Base-by-base conservation (phyloP, 345 rosid species). In the Melaleuca quinquenervia region DNA sequence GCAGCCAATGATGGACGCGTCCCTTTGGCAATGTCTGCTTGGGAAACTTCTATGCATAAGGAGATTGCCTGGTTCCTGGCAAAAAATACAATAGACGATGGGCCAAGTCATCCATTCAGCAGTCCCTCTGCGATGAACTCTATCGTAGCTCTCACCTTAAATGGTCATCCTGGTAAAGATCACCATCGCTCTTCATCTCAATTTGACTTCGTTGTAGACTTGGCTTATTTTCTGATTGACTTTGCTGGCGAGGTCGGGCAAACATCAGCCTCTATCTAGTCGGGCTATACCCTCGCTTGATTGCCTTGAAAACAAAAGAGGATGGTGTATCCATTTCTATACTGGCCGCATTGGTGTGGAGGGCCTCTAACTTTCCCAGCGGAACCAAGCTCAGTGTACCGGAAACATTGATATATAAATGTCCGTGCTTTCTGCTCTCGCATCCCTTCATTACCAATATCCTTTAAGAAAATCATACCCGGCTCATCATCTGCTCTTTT, bases 231-330 rank as follows among this genome's bases (percentile, higher is more conserved):
- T 0, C 8, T 0, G 32, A n/a, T 58, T 32, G 16, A 52, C 53
- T 52, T 52, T 16, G 53, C 21, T 15, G 16, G 53, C 16, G 36
- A n/a, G n/a, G n/a, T 13, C 8, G 1, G 6, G n/a, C 3, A 58
- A 32, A 58, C n/a, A n/a, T 58, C 4, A 12, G 18, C 70, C 36
- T n/a, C 6, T 26, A n/a, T 58, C 32, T 55, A 11, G 62, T 24
- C 0, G 6, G 26, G 7, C 15, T 0, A 0, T 56, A 56, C 29
- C 24, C 55, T 53, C 9, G 7, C 55, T 2, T 52, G 7, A 0
- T 53, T 21, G 8, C 55, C 24, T 18, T 18, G 10, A 52, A 18
- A 3, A 53, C 22, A 6, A 41, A 41, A 41, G 4, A 41, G 3
- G 41, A 41, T 4, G 4, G 2, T 41, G 41, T n/a, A 41, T 41